Evolutionary conservation across 352 stramenopile genomes (phyloP).

Genomic region (Plasmopara halstedii): DNA sequence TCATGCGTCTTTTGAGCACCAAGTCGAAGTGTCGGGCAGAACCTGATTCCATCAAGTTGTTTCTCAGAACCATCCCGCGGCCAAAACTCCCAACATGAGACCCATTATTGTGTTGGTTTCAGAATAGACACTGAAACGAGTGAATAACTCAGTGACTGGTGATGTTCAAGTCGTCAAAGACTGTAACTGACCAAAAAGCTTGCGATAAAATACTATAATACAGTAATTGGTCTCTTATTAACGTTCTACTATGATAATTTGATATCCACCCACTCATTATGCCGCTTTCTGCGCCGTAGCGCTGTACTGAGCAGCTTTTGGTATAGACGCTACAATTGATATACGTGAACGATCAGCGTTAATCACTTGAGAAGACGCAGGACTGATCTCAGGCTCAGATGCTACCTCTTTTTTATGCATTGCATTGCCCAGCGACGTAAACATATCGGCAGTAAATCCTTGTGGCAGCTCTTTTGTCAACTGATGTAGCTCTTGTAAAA

Average conservation of each 20-base stretch:
- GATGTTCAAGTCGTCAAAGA: conserved; percentile 13
- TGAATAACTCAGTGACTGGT: conserved; percentile 1
- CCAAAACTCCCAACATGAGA: conserved; percentile 17
- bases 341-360: conserved; percentile 1
- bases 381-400: conserved; percentile 6
- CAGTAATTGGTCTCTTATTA: background rate
- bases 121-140: conserved; percentile 2
- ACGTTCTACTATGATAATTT: conserved; percentile 8
- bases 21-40: conserved; percentile 23
- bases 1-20: conserved; percentile 14
- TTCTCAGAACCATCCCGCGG: conserved; percentile 26
- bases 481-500: conserved; percentile 28
- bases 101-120: conserved; percentile 21
- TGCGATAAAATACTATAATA: background rate
- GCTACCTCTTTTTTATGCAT: conserved; percentile 29
- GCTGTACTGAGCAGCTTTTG: conserved; percentile 8
- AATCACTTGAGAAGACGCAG: conserved; percentile 5
- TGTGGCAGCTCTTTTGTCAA: conserved; percentile 37
- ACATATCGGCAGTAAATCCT: conserved; percentile 55
- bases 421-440: conserved; percentile 45
- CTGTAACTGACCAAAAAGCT: background rate
- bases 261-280: conserved; percentile 6
- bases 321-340: background rate
- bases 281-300: conserved; percentile 6
- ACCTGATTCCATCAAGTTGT: conserved; percentile 28